phyloP scores from a whole-genome alignment of 345 rosid genomes.

The Geranium brycei region DNA sequence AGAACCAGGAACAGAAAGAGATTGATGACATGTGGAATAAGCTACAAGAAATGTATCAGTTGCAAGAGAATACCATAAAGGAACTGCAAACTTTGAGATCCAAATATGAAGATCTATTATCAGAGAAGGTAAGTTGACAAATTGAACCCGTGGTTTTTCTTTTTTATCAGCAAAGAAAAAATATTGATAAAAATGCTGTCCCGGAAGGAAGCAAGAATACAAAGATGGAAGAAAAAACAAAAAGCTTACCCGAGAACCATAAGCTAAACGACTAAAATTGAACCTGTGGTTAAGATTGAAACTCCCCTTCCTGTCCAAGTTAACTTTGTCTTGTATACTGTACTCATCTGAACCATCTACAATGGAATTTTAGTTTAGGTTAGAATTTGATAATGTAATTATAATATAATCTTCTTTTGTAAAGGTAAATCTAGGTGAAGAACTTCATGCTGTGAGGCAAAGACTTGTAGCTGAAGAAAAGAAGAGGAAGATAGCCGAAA shows the following conservation, averaged over 20 bases:
- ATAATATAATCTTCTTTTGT: constrained; percentile 4
- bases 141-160: background rate
- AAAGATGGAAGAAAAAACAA: too few relatives aligned
- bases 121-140: constrained; percentile 45
- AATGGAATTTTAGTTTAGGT: background rate
- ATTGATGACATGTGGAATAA: constrained; percentile 29
- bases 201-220: too few relatives aligned
- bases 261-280: background rate
- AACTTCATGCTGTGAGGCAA: constrained; percentile 38
- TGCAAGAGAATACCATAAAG: constrained; percentile 28
- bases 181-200: too few relatives aligned
- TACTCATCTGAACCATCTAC: background rate
- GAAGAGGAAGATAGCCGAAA: constrained; percentile 48
- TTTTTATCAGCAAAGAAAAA: too few relatives aligned
- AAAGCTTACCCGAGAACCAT: too few relatives aligned
- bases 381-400: constrained; percentile 2
- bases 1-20: constrained; percentile 43
- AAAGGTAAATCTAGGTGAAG: constrained; percentile 51
- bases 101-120: constrained; percentile 33
- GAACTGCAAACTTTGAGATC: constrained; percentile 57
- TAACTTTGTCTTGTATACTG: background rate
- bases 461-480: constrained; percentile 59
- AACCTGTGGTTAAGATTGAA: background rate
- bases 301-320: background rate
- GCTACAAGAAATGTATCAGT: constrained; percentile 36